phyloP scores from a whole-genome alignment of 495 filamentous ascomycete genomes.

The Chaetomidium leptoderma region DNA sequence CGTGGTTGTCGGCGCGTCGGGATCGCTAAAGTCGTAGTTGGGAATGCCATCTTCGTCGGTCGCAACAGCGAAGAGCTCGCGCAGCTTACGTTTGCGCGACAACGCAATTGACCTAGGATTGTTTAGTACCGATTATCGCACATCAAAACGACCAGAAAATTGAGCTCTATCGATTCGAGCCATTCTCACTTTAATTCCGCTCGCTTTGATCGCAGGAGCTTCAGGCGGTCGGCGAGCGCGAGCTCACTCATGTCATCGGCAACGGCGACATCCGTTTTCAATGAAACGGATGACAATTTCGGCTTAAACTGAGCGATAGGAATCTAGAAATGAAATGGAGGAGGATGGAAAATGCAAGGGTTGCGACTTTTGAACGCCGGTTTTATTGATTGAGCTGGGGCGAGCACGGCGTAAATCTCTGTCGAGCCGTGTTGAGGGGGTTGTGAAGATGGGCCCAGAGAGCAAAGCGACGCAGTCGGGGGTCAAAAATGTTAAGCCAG shows the following conservation, averaged over 20 bases:
- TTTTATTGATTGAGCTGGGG: conserved; percentile 27
- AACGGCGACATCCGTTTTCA: conserved; percentile 56
- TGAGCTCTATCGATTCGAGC: conserved; percentile 39
- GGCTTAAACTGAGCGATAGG: conserved; percentile 29
- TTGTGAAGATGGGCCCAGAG: conserved; percentile 13
- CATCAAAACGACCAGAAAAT: conserved; percentile 45
- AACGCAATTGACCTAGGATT: conserved; percentile 62
- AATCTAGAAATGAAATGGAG: conserved; percentile 36
- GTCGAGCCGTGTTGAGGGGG: conserved; percentile 26
- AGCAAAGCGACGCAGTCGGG: conserved; percentile 12
- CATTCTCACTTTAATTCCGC: conserved; percentile 46
- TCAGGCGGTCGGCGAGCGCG: conserved; percentile 51
- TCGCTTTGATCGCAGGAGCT: conserved; percentile 51
- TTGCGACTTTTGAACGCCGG: conserved; percentile 46
- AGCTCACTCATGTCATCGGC: conserved; percentile 57
- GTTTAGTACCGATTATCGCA: conserved; percentile 34
- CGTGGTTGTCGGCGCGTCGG: conserved; percentile 47
- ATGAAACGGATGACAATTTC: conserved; percentile 47
- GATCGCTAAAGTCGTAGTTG: conserved; percentile 39
- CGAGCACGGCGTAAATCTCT: conserved; percentile 34
- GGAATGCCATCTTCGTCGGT: conserved; percentile 45
- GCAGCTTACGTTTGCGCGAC: conserved; percentile 79
- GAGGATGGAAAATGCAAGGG: conserved; percentile 67
- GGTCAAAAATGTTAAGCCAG: conserved; percentile 32
- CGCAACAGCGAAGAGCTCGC: conserved; percentile 67